A percentile compares a stretch with the other conserved stretches of the same genome.
These are phyloP conservation scores for Amaranthus hypochondriacus DNA, from an alignment of 148 eudicot genomes.

Conservation along the genomic window DNA sequence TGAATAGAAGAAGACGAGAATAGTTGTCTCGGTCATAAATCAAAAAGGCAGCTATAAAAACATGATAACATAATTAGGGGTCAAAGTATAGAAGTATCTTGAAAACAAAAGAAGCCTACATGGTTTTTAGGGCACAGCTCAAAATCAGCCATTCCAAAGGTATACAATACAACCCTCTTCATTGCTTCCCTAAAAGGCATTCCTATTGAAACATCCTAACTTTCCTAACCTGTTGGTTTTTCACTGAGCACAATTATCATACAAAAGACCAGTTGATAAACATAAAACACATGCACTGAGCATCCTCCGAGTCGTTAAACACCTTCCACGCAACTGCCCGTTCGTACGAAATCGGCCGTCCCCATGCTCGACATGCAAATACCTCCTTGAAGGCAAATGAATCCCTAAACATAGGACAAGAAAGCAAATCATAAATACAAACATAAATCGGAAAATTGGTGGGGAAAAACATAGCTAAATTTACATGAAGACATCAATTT, in stretches of 20 bases:
- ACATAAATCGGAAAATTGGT: too few relatives aligned
- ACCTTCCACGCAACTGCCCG: slow-evolving; percentile 87
- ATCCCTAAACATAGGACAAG: slow-evolving; percentile 39
- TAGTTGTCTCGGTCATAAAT: too few relatives aligned
- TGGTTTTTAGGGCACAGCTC: slow-evolving; percentile 31
- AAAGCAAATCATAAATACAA: background rate
- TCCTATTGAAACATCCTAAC: background rate
- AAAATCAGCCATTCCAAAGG: slow-evolving; percentile 36
- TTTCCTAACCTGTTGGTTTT: slow-evolving; percentile 3
- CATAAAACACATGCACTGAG: slow-evolving; percentile 73
- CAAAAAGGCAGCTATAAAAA: background rate
- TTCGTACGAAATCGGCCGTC: slow-evolving; percentile 61
- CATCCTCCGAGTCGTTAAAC: slow-evolving; percentile 50
- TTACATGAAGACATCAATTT: too few relatives aligned
- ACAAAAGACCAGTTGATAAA: slow-evolving; percentile 79
- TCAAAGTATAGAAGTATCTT: background rate
- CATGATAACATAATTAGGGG: slow-evolving; percentile 17
- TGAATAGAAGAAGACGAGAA: too few relatives aligned
- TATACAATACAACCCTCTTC: slow-evolving; percentile 18
- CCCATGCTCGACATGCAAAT: slow-evolving; percentile 81
- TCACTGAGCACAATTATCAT: slow-evolving; percentile 22
- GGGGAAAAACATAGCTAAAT: too few relatives aligned
- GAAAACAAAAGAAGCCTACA: slow-evolving; percentile 20
- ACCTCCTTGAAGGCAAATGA: slow-evolving; percentile 63
- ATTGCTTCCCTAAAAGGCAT: slow-evolving; percentile 33